A percentile compares a stretch with the other conserved stretches of the same genome.
These are phyloP conservation scores for Claviceps digitariae DNA, from an alignment of 2,329 filamentous ascomycete genomes.

Conservation along the genomic window DNA sequence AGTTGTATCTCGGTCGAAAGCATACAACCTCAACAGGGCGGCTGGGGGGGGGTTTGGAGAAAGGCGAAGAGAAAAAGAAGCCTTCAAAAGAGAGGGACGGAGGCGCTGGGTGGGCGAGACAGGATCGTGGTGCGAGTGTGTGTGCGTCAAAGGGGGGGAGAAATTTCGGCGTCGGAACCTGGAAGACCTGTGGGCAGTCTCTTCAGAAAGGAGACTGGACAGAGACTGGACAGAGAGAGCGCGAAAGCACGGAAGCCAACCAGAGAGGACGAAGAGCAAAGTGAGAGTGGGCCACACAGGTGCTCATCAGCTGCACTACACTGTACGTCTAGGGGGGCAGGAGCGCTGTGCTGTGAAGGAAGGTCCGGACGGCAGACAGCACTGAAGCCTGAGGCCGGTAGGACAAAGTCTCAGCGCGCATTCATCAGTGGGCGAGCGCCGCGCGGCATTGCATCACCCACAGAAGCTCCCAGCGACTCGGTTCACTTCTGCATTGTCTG, in stretches of 20 bases:
- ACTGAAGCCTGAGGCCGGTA: too few relatives aligned
- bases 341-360: not conserved
- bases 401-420: not conserved
- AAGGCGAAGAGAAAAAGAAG: conserved; percentile 3
- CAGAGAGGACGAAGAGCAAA: conserved; percentile 5
- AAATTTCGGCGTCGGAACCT: conserved; percentile 11
- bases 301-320: conserved; percentile 1
- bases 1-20: not conserved
- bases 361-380: not conserved
- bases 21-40: conserved; percentile 2
- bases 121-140: conserved; percentile 8
- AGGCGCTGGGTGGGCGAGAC: conserved; percentile 9
- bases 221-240: not conserved
- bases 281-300: conserved; percentile 4
- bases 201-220: conserved; percentile 7
- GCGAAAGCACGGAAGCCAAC: conserved; percentile 5
- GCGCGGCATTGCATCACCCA: not conserved
- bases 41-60: not conserved
- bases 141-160: conserved; percentile 4
- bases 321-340: not conserved
- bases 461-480: not conserved
- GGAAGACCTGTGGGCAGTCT: conserved; percentile 2
- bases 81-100: conserved; percentile 5
- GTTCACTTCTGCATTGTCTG: too few relatives aligned
- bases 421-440: too few relatives aligned